Evolutionary conservation across 2,329 filamentous ascomycete species (phyloP), one percentile per base, ranked within the genome.

Genomic region (Curvularia eragrostidis): DNA sequence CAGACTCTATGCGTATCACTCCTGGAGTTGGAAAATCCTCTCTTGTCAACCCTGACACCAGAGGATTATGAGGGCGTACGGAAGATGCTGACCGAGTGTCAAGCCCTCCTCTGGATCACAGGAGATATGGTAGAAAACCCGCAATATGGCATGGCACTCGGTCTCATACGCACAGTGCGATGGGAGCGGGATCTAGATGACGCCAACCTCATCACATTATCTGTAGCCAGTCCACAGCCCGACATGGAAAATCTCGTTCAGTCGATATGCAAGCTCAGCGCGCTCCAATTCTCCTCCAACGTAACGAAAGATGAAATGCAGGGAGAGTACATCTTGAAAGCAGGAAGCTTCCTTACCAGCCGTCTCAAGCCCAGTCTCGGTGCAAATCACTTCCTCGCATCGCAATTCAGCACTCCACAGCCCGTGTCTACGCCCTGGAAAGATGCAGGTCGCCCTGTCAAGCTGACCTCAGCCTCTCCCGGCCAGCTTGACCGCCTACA

Each of bases 151-250:
- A 49, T 49, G 32, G 32, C 47, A 2, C 47, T 41, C n/a, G 47
- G 47, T n/a, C 32, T 49, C 15, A 49, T 49, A n/a, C 47, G 47
- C 21, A 49, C 47, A 26, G 23, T 49, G n/a, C 23, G 47, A 38
- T 49, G 47, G 47, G 47, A 49, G 34, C 47, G 47, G 13, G 47
- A 49, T 9, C 23, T 49, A 2, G 47, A 49, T 10, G 47, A 49
- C 24, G 47, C 47, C 5, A 49, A 49, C n/a, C 32, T 49, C 3
- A 23, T 49, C 4, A 49, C 47, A 3, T 26, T 38, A 10, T 49
- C 32, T 6, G 34, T 49, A 13, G 34, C 47, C 13, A 41, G 5
- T 7, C 47, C 34, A 38, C 34, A 9, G 4, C 47, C 47, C 6
- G 5, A 28, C 34, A 19, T 15, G 1, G 15, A 34, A 10, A 26